Conservation (phyloP, 1,284 basidiomycete genomes). For the Gastroboletus turbinatus region DNA sequence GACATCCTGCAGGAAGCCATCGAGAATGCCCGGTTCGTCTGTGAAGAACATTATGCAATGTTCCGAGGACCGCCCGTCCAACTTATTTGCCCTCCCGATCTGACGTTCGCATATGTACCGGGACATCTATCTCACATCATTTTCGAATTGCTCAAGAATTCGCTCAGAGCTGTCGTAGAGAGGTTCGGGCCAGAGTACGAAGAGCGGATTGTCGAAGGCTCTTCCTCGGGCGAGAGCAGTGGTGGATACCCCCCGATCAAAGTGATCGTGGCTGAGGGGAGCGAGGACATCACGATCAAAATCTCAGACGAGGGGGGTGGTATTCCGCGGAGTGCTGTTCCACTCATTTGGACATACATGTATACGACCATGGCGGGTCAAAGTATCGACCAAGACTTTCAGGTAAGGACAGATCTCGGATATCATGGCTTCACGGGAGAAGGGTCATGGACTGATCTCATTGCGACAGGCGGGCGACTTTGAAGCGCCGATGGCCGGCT, state of each 20-base stretch:
- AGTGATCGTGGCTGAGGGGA: constrained; percentile 95
- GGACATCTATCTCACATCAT: constrained; percentile 95
- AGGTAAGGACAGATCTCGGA: constrained; percentile 9
- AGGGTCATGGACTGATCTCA: not conserved
- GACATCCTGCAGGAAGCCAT: constrained; percentile 97
- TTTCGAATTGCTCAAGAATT: constrained; percentile 97
- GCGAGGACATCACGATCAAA: constrained; percentile 97
- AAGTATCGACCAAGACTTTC: constrained; percentile 84
- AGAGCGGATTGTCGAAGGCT: constrained; percentile 34
- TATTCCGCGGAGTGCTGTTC: constrained; percentile 89
- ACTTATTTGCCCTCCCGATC: constrained; percentile 87
- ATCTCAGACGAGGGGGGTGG: constrained; percentile 95
- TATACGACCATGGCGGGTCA: constrained; percentile 96
- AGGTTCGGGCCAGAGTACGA: constrained; percentile 83
- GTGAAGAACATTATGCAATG: constrained; percentile 95
- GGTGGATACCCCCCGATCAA: constrained; percentile 85
- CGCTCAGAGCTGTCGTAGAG: constrained; percentile 93
- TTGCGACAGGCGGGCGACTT: constrained; percentile 72
- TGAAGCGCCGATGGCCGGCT: constrained; percentile 97
- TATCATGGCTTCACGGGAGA: not conserved
- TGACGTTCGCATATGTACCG: constrained; percentile 93
- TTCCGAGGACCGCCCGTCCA: constrained; percentile 96
- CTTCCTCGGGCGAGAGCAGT: not conserved
- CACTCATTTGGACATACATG: constrained; percentile 98
- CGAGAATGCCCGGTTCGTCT: constrained; percentile 96